Base-by-base conservation (phyloP, 1,284 basidiomycete species). In the Melampsora americana region DNA sequence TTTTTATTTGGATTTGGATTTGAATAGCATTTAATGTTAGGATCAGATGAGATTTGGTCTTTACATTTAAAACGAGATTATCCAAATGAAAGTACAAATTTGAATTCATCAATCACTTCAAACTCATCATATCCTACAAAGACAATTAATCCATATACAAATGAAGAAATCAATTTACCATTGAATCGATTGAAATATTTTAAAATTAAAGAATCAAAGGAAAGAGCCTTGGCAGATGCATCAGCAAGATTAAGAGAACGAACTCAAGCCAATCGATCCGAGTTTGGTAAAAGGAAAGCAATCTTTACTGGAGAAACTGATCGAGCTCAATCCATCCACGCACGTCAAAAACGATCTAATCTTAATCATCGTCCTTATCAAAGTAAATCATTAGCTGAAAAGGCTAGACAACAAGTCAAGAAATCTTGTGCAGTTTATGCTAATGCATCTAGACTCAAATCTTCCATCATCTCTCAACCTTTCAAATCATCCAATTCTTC, bases 361-460 rank as follows among this genome's bases (percentile, higher is more conserved):
- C 23, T 0, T 35, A 61, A 42, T 67, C 66, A 23, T 59, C 60
- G 65, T 56, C 42, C 46, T 18, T 39, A 48, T 26, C 62, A 48
- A 14, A 16, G 46, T 23, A 74, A 74, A 61, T 56, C 72, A 1
- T 28, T 74, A n/a, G 72, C 72, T 2, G 72, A 74, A 16, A 74
- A 74, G 30, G 72, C 72, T 14, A 62, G 72, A 11, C 72, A 66
- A 46, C 72, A 74, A 48, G 65, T 74, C 35, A 74, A 74, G 42
- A 66, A 67, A 61, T 66, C 72, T n/a, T 62, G 64, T 39, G 65
- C 62, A 0, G 65, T 74, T 9, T 74, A 74, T 60, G 72, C 65
- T 20, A 56, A 72, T 26, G 70, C 70, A 12, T 60, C 62, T 28
- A 26, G 62, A 46, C 28, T 28, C 1, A 72, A 64, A 20, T 11